Evolutionary conservation across 441 rosid species (phyloP).

Genomic region (Populus trichocarpa): DNA sequence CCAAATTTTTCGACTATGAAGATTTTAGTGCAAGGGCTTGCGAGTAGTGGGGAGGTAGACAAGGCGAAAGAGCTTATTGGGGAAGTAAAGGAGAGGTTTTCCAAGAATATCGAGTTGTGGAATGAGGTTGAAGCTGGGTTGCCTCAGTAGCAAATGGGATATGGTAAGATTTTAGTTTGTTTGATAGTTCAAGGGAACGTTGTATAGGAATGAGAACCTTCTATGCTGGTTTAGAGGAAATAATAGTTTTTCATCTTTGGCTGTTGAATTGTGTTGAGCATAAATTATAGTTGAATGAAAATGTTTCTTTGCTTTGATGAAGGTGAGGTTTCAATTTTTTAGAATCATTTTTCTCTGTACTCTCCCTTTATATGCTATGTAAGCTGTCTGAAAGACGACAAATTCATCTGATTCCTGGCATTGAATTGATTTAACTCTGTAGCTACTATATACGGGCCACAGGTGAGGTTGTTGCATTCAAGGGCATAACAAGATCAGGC

Average conservation of each 20-base stretch:
- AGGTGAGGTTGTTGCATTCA: too few relatives aligned
- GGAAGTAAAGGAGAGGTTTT: constrained; percentile 53
- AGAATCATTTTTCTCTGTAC: neutral
- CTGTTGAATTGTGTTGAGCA: neutral
- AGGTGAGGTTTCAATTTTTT: neutral
- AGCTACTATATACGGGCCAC: too few relatives aligned
- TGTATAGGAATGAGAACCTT: constrained; percentile 7
- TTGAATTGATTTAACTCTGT: too few relatives aligned
- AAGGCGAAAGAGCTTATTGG: constrained; percentile 58
- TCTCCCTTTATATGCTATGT: too few relatives aligned
- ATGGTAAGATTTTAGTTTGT: constrained; percentile 7
- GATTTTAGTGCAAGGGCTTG: constrained; percentile 64
- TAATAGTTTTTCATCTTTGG: constrained; percentile 6
- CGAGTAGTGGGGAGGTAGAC: constrained; percentile 39
- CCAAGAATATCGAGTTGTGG: constrained; percentile 52
- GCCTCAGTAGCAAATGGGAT: constrained; percentile 32
- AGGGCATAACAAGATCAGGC: too few relatives aligned
- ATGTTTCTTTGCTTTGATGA: neutral
- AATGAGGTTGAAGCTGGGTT: constrained; percentile 68
- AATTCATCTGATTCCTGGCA: too few relatives aligned
- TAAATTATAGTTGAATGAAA: neutral
- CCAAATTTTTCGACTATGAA: constrained; percentile 66
- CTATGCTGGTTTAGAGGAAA: constrained; percentile 1
- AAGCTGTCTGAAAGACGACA: too few relatives aligned
- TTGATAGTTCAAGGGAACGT: neutral